Conservation (phyloP, 768 basidiomycete species). For the Mycena crocata region DNA sequence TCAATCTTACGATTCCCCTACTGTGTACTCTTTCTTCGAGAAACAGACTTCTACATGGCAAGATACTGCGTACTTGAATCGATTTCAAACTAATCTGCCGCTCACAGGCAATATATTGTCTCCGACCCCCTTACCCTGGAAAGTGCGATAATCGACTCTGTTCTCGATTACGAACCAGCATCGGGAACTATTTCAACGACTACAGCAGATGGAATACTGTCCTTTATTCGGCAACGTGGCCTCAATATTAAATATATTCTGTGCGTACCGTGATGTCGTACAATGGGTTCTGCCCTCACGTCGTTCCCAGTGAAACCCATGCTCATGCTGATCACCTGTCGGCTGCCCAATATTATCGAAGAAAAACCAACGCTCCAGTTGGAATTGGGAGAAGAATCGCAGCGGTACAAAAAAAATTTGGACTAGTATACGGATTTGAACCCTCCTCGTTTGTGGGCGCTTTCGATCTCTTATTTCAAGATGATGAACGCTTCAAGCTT, state of each 20-base stretch:
- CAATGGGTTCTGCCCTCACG: neutral
- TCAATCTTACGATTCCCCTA: conserved; percentile 25
- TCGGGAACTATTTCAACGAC: conserved; percentile 44
- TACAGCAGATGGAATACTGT: conserved; percentile 46
- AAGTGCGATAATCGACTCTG: conserved; percentile 50
- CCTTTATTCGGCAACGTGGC: conserved; percentile 43
- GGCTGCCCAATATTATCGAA: conserved; percentile 49
- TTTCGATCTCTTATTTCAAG: conserved; percentile 49
- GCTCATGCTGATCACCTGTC: conserved; percentile 55
- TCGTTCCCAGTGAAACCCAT: conserved; percentile 45
- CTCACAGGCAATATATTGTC: conserved; percentile 63
- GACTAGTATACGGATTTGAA: conserved; percentile 46
- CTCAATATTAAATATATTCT: conserved; percentile 48
- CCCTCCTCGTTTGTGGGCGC: conserved; percentile 36
- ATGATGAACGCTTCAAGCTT: conserved; percentile 48
- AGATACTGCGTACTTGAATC: neutral
- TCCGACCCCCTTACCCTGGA: conserved; percentile 65
- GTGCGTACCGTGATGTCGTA: conserved; percentile 32
- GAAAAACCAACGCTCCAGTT: conserved; percentile 42
- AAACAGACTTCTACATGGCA: conserved; percentile 38
- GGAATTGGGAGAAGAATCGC: conserved; percentile 51
- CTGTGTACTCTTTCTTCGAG: conserved; percentile 40
- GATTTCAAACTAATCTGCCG: neutral
- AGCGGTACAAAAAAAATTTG: conserved; percentile 48
- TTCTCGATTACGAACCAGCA: conserved; percentile 49